A percentile compares a stretch with the other conserved stretches of the same genome.
These are phyloP conservation scores for Fragaria vesca DNA, from an alignment of 306 rosid species.

Conservation along the genomic window DNA sequence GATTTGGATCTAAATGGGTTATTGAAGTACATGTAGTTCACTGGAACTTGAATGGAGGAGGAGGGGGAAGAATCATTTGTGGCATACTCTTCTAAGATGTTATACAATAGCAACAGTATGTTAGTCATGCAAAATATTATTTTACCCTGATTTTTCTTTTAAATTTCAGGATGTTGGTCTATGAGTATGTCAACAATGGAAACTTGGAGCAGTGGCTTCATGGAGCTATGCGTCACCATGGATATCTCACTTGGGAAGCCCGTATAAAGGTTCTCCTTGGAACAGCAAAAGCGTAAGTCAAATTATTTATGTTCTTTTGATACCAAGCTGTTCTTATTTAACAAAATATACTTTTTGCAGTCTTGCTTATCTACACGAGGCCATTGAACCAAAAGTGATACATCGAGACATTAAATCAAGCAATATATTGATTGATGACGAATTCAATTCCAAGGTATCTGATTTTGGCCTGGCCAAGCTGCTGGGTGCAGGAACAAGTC, in stretches of 20 bases:
- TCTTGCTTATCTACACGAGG: constrained; percentile 90
- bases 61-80: neutral
- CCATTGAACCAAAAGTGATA: constrained; percentile 92
- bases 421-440: constrained; percentile 82
- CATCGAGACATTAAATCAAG: constrained; percentile 94
- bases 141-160: constrained; percentile 9
- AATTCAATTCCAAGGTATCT: constrained; percentile 92
- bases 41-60: neutral
- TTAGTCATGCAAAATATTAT: neutral
- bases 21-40: neutral
- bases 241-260: constrained; percentile 97
- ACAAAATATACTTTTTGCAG: constrained; percentile 47
- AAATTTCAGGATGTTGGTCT: constrained; percentile 72
- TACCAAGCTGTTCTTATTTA: constrained; percentile 16
- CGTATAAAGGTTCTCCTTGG: constrained; percentile 87
- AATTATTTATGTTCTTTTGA: neutral
- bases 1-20: neutral
- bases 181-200: constrained; percentile 93
- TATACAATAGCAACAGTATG: neutral
- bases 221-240: constrained; percentile 94
- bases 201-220: constrained; percentile 98
- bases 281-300: constrained; percentile 93
- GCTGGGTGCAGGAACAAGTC: constrained; percentile 87
- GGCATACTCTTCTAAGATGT: neutral
- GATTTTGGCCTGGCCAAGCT: constrained; percentile 95